Evolutionary conservation across 2,329 filamentous ascomycete species (phyloP), one percentile per base, ranked within the genome.

Genomic region (Phyllosticta citribraziliensis): DNA sequence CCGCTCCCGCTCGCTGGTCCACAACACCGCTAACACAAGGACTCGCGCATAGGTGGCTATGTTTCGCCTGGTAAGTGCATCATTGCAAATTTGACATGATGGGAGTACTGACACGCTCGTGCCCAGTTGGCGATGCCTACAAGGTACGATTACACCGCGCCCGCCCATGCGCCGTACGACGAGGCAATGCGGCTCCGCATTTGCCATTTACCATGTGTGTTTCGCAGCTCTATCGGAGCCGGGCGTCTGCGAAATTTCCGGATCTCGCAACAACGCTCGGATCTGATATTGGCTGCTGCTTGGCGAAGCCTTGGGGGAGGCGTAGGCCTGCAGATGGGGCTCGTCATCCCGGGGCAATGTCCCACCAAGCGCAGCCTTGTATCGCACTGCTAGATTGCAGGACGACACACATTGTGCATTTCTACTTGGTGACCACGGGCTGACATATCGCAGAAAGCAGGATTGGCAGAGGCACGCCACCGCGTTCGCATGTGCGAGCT

Each of bases 401-500:
- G 5, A 30, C 9, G 9, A 6, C 27, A 30, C 27, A 30, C 6
- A 30, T 6, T 6, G 27, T 8, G 3, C 27, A 30, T 10, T 30
- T 30, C 27, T 30, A 30, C 12, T 47, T 47, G 17, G n/a, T 47
- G 40, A n/a, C 6, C 14, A 19, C 8, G n/a, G n/a, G n/a, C 40
- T 47, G 40, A 47, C 40, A n/a, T 8, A 4, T n/a, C 4, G 14
- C 17, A 91, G 72, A 94, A 95, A 77, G 85, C 84, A 57, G 89
- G 89, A 55, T 78, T 94, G 47, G 89, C 88, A 14, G 85, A 83
- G 63, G 85, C 88, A 40, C 79, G 85, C 62, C 87, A 92, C 63
- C 79, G 88, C 78, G 82, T 94, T 65, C 85, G 87, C 65, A 97
- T 97, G 92, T 96, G 91, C 74, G 83, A 88, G 68, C 79, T 95